Evolutionary conservation across 2,329 filamentous ascomycete genomes (phyloP).

Genomic region (Leptodontidium sp.): DNA sequence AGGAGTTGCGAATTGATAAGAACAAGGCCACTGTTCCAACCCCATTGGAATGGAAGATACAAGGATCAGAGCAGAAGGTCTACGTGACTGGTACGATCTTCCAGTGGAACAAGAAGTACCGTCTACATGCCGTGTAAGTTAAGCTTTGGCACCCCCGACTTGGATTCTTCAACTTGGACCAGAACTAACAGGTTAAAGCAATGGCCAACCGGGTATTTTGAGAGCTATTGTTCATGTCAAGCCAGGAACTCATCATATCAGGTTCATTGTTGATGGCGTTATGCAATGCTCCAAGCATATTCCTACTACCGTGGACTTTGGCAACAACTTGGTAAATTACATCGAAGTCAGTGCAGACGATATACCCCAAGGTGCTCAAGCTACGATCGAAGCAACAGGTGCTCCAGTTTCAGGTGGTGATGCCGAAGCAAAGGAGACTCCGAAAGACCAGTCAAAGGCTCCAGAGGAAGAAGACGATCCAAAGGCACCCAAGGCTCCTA

Average conservation of each 20-base stretch:
- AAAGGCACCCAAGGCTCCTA: slow-evolving; percentile 50
- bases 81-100: slow-evolving; percentile 98
- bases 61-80: slow-evolving; percentile 84
- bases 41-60: slow-evolving; percentile 78
- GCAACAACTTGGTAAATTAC: slow-evolving; percentile 98
- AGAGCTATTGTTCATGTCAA: slow-evolving; percentile 83
- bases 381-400: slow-evolving; percentile 44
- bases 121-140: slow-evolving; percentile 80
- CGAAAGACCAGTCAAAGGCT: slow-evolving; percentile 43
- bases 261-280: slow-evolving; percentile 93
- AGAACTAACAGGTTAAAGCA: slow-evolving; percentile 44
- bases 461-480: slow-evolving; percentile 48
- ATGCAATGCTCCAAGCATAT: slow-evolving; percentile 89
- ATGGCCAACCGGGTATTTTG: slow-evolving; percentile 65
- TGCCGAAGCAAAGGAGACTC: slow-evolving; percentile 28
- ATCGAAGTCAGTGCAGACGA: slow-evolving; percentile 90
- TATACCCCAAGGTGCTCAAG: slow-evolving; percentile 52
- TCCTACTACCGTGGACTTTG: slow-evolving; percentile 96
- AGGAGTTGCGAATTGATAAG: slow-evolving; percentile 79
- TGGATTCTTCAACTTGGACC: not conserved
- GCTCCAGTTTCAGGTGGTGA: slow-evolving; percentile 30
- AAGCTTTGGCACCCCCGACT: not conserved
- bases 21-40: slow-evolving; percentile 83
- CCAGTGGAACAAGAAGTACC: slow-evolving; percentile 95
- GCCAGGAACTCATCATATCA: slow-evolving; percentile 94